Evolutionary conservation across 305 asterid genomes (phyloP), one percentile per base, ranked within the genome.

Genomic region (Petunia hybrid): DNA sequence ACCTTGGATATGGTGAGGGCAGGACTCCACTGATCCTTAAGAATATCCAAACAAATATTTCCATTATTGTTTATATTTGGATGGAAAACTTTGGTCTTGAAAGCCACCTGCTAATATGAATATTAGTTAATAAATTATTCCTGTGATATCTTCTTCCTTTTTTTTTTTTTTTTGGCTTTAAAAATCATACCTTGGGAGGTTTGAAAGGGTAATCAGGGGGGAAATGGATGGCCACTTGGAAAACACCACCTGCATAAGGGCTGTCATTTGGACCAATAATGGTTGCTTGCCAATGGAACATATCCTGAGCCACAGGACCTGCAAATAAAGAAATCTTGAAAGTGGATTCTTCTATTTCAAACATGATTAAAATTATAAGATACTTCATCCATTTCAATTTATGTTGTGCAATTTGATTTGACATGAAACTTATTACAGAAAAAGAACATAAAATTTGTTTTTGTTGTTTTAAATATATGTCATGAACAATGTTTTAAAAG

Each of bases 241-340:
- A 92, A 78, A 94, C 95, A 61, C 96, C 97, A 66, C 96, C 96
- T 1, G 96, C 90, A 69, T 89, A 94, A 22, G 97, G 95, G 87
- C 98, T 92, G 2, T 94, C 98, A 73, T 91, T 91, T 38, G 98
- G 97, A n/a, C 96, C 98, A 31, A 94, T 94, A 60, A 94, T 92
- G 63, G 98, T 92, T 78, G 98, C 98, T 89, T 93, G 97, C 97
- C 97, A 93, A 45, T 92, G 95, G 71, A 92, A 90, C 92, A 94
- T 89, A 83, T 92, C 97, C 79, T 90, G 93, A 78, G 89, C 98
- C 69, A 91, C 93, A 0, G 97, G 97, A 35, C 98, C 98, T 94
- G 84, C 31, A 80, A 48, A 9, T 41, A 9, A 9, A 1, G 8
- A 39, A 56, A 7, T 22, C 31, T 22, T 22, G 31, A 22, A 22